phyloP scores from a whole-genome alignment of 306 rosid species.

The Malus fusca region DNA sequence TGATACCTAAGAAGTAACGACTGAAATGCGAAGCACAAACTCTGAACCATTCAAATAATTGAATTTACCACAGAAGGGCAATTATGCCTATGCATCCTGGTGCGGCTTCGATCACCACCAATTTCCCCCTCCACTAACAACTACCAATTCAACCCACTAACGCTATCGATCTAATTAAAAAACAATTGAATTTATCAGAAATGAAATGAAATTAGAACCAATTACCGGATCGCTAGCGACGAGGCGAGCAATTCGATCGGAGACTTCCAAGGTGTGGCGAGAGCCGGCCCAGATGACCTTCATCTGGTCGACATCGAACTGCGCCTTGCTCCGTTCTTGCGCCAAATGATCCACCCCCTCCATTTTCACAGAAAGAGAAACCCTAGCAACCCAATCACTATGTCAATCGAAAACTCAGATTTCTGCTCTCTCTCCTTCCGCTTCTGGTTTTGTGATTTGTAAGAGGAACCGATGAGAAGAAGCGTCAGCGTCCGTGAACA shows the following conservation, averaged over 20 bases:
- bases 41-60: not conserved
- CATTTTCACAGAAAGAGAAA: conserved; percentile 10
- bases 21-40: not conserved
- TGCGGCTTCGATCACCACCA: too few relatives aligned
- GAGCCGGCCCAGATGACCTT: conserved; percentile 91
- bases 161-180: too few relatives aligned
- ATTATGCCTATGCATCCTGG: too few relatives aligned
- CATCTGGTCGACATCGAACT: conserved; percentile 75
- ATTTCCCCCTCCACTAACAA: too few relatives aligned
- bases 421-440: not conserved
- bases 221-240: conserved; percentile 41
- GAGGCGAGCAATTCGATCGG: conserved; percentile 73
- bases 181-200: not conserved
- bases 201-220: too few relatives aligned
- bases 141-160: too few relatives aligned
- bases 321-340: conserved; percentile 58
- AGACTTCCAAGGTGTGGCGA: conserved; percentile 47
- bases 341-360: conserved; percentile 70
- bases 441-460: too few relatives aligned
- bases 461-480: too few relatives aligned
- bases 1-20: not conserved
- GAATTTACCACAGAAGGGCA: too few relatives aligned
- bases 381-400: not conserved
- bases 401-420: not conserved
- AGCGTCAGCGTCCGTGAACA: too few relatives aligned